Evolutionary conservation across 345 rosid genomes (phyloP).

Genomic region (Dipteronia sinensis): DNA sequence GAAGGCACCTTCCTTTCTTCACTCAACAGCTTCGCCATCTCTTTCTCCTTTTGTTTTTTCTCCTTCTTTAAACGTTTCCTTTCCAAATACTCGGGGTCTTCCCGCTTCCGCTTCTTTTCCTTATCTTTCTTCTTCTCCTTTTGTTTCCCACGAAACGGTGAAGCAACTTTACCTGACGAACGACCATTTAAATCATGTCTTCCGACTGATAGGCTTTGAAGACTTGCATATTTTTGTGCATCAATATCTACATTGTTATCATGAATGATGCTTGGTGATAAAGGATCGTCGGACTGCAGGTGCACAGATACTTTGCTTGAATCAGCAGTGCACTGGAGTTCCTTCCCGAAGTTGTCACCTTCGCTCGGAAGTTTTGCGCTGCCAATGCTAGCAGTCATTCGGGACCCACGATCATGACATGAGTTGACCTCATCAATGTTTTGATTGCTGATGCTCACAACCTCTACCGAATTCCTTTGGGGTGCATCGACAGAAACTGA

Average conservation of each 20-base stretch:
- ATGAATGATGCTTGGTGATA: conserved; percentile 42
- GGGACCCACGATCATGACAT: conserved; percentile 78
- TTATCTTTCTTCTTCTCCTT: conserved; percentile 54
- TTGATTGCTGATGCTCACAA: conserved; percentile 69
- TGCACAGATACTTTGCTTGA: conserved; percentile 61
- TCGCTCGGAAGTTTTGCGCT: conserved; percentile 75
- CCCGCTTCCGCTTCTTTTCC: conserved; percentile 66
- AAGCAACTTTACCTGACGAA: conserved; percentile 24
- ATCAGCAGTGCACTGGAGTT: conserved; percentile 96
- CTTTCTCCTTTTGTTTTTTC: conserved; percentile 81
- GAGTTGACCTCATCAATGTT: conserved; percentile 92
- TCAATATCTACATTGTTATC: conserved; percentile 51
- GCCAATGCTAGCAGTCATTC: conserved; percentile 93
- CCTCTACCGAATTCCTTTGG: conserved; percentile 66
- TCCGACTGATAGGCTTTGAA: conserved; percentile 56
- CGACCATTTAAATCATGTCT: conserved; percentile 34
- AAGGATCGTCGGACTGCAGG: conserved; percentile 41
- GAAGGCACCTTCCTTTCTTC: conserved; percentile 39
- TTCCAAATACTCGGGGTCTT: conserved; percentile 67
- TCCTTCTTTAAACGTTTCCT: conserved; percentile 83
- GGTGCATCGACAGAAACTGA: conserved; percentile 98
- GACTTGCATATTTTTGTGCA: conserved; percentile 63
- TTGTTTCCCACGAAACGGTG: conserved; percentile 42
- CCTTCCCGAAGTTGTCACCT: conserved; percentile 71
- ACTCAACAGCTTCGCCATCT: conserved; percentile 57